phyloP scores from a whole-genome alignment of 768 basidiomycete genomes.

The Rhodotorula sphaerocarpa region DNA sequence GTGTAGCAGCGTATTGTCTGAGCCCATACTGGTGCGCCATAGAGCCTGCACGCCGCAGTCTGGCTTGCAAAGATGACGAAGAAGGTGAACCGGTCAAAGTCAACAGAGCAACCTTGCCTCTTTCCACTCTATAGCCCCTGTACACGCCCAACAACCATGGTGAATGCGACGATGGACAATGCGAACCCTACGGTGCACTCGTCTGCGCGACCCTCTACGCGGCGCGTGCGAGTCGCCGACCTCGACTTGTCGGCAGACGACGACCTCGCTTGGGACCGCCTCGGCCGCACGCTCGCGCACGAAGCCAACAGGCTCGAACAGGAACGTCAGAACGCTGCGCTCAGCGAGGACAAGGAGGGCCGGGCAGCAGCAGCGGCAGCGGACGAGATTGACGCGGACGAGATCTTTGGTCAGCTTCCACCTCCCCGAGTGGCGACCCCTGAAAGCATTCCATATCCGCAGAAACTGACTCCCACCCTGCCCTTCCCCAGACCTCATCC shows the following conservation, averaged over 20 bases:
- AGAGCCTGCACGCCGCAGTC: not conserved
- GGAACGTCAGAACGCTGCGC: not conserved
- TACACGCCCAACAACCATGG: not conserved
- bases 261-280: slow-evolving; percentile 39
- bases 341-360: slow-evolving; percentile 5
- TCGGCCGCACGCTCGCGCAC: slow-evolving; percentile 2
- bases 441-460: not conserved
- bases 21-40: too few species aligned
- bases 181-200: slow-evolving; percentile 78
- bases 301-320: not conserved
- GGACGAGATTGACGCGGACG: slow-evolving; percentile 78
- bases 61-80: not conserved
- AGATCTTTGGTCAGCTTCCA: slow-evolving; percentile 67
- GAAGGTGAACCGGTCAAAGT: not conserved
- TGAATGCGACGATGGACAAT: slow-evolving; percentile 50
- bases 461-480: not conserved
- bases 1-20: too few species aligned
- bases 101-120: not conserved
- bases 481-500: slow-evolving; percentile 59
- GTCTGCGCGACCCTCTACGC: slow-evolving; percentile 30
- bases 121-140: too few species aligned
- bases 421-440: not conserved
- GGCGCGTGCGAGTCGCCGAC: slow-evolving; percentile 46
- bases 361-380: slow-evolving; percentile 46
- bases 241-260: slow-evolving; percentile 44